Percentiles rank a stretch among this genome's conserved stretches.
phyloP scores from a whole-genome alignment of 2,329 filamentous ascomycete genomes.

The Madurella fahalii region DNA sequence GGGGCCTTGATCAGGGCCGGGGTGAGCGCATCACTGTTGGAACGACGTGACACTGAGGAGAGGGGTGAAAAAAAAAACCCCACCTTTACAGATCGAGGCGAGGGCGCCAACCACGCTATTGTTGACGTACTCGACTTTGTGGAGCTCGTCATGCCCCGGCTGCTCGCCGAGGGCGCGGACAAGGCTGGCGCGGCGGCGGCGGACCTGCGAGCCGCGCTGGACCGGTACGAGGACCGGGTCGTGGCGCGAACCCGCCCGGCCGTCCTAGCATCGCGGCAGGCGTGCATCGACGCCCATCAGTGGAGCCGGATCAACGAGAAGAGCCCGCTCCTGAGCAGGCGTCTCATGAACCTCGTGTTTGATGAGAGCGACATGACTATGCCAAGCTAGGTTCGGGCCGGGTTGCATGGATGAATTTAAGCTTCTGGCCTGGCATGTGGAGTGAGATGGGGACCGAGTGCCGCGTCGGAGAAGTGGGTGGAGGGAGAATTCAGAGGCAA shows the following conservation, averaged over 20 bases:
- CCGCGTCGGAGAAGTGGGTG: too few species aligned
- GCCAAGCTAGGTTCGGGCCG: background rate
- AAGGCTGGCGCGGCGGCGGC: background rate
- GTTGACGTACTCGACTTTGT: constrained; percentile 46
- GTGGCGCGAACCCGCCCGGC: constrained; percentile 41
- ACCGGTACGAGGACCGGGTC: constrained; percentile 43
- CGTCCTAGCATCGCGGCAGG: constrained; percentile 47
- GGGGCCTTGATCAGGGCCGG: too few species aligned
- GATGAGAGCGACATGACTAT: constrained; percentile 24
- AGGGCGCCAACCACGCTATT: constrained; percentile 55
- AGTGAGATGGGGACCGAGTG: background rate
- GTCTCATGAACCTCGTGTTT: constrained; percentile 34
- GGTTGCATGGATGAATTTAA: background rate
- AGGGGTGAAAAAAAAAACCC: background rate
- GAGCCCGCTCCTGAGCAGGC: constrained; percentile 38
- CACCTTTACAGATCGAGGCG: constrained; percentile 52
- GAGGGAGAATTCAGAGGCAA: too few species aligned
- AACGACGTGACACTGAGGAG: too few species aligned
- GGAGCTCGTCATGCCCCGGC: constrained; percentile 28
- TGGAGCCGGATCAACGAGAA: constrained; percentile 38
- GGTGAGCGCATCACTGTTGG: background rate
- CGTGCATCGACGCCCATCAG: constrained; percentile 52
- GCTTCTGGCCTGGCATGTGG: background rate
- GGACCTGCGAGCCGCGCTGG: constrained; percentile 29
- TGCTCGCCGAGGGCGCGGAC: constrained; percentile 1